Base-by-base conservation (phyloP, 352 stramenopile genomes). In the Pythium diclinum region DNA sequence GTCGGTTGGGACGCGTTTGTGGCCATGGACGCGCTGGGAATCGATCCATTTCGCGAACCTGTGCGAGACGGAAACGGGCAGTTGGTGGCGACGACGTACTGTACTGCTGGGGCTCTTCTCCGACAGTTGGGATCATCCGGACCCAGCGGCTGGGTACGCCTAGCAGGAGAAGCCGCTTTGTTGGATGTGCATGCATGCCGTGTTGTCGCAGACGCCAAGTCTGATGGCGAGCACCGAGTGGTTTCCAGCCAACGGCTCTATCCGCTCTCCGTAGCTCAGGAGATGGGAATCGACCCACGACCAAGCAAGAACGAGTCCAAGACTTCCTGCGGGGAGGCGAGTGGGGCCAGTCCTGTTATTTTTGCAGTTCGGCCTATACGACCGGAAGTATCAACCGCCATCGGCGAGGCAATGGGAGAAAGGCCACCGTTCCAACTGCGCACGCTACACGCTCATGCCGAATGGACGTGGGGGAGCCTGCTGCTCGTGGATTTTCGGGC, bases 1-100 rank as follows among this genome's bases (percentile, higher is more conserved):
- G 65, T 78, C 13, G 72, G 69, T 4, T 78, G 72, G 72, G 69
- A 76, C 54, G 58, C 61, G 33, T 47, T 69, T 17, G 54, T 61
- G 2, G 54, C 51, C 6, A 74, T 74, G 66, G 62, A 74, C 11
- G 61, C 23, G 16, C 49, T 77, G 4, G 70, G 70, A 9, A 49
- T 49, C 19, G 42, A 49, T 16, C 42, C 42, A 16, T 25, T 53
- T 17, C 23, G 46, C 3, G 46, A 53, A 14, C 46, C 46, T 6
- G 46, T 33, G 19, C 11, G n/a, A 53, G 46, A 53, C 23, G 23
- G 33, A 14, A 33, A 30, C 11, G 46, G 46, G 1, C 46, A 33
- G 7, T 21, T 53, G 11, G 46, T 53, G 21, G 46, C 23, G 1
- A 53, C 46, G 3, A 53, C 46, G 11, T n/a, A 53, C 46, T 53